These are phyloP conservation scores for Coemansia sp. DNA, from an alignment of 192 early-diverging fungal genomes.

Conservation along the genomic window DNA sequence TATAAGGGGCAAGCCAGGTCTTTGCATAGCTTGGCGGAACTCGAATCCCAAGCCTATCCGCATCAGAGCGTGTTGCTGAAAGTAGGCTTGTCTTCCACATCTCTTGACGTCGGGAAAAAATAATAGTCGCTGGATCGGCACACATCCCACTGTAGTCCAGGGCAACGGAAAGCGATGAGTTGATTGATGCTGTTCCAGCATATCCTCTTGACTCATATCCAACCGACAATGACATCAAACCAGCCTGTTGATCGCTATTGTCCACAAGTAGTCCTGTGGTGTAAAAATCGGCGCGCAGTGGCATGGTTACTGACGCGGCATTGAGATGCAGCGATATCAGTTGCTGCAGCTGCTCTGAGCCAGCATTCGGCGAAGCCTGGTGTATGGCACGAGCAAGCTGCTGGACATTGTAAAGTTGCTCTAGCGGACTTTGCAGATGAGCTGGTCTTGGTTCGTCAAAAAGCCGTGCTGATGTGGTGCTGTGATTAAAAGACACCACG, in stretches of 20 bases:
- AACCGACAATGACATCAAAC: not conserved
- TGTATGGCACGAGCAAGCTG: slow-evolving; percentile 29
- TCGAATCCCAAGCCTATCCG: slow-evolving; percentile 4
- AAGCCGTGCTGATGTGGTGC: not conserved
- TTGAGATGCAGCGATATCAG: slow-evolving; percentile 24
- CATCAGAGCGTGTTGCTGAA: not conserved
- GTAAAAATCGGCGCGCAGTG: slow-evolving; percentile 45
- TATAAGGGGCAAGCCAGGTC: slow-evolving; percentile 46
- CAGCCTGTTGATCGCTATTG: slow-evolving; percentile 8
- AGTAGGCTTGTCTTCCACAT: slow-evolving; percentile 17
- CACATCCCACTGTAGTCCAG: slow-evolving; percentile 40
- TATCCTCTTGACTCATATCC: not conserved
- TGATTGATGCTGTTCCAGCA: slow-evolving; percentile 16
- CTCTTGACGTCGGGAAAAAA: slow-evolving; percentile 31
- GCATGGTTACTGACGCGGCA: slow-evolving; percentile 15
- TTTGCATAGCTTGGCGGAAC: slow-evolving; percentile 27
- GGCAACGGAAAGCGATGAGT: slow-evolving; percentile 18
- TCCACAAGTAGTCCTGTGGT: slow-evolving; percentile 37
- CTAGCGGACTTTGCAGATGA: slow-evolving; percentile 24
- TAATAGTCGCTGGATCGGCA: slow-evolving; percentile 20
- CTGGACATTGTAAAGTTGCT: slow-evolving; percentile 25
- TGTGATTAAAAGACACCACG: not conserved
- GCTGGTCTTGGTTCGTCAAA: slow-evolving; percentile 5
- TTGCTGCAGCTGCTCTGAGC: slow-evolving; percentile 11
- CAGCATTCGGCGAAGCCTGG: not conserved